phyloP scores from a whole-genome alignment of 2,329 filamentous ascomycete species.

The Xylaria sp. region DNA sequence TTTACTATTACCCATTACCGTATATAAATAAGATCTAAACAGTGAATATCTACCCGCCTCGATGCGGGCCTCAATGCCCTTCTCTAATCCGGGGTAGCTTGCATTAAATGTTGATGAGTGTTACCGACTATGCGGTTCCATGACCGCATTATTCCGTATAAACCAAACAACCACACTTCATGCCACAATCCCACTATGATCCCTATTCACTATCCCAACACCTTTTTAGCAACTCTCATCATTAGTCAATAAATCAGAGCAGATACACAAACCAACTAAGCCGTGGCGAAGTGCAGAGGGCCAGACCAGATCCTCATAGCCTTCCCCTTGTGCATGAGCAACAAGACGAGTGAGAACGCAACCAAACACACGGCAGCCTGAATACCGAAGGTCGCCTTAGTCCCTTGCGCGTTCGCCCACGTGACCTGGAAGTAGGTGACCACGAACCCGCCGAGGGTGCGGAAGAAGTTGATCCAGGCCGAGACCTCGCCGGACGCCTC shows the following conservation, averaged over 20 bases:
- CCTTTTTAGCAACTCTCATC: neutral
- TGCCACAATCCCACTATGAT: neutral
- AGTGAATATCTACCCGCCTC: neutral
- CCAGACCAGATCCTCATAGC: constrained; percentile 51
- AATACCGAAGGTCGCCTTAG: constrained; percentile 58
- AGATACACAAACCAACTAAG: constrained; percentile 16
- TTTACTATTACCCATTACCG: neutral
- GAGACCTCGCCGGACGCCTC: constrained; percentile 65
- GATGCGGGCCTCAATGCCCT: neutral
- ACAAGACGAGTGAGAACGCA: constrained; percentile 52
- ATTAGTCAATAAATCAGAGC: neutral
- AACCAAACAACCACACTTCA: neutral
- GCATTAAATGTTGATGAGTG: neutral
- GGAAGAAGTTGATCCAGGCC: constrained; percentile 61
- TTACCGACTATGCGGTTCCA: neutral
- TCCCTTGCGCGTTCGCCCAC: constrained; percentile 58
- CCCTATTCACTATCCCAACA: neutral
- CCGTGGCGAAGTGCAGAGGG: constrained; percentile 49
- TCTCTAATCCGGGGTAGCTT: neutral
- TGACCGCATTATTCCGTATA: neutral
- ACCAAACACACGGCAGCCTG: constrained; percentile 56
- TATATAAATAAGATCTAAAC: neutral
- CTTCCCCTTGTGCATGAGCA: constrained; percentile 53
- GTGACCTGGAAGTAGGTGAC: constrained; percentile 63
- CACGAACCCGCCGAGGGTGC: constrained; percentile 62